Base-by-base conservation (phyloP, 2,329 filamentous ascomycete genomes). In the Macrophomina phaseolina region DNA sequence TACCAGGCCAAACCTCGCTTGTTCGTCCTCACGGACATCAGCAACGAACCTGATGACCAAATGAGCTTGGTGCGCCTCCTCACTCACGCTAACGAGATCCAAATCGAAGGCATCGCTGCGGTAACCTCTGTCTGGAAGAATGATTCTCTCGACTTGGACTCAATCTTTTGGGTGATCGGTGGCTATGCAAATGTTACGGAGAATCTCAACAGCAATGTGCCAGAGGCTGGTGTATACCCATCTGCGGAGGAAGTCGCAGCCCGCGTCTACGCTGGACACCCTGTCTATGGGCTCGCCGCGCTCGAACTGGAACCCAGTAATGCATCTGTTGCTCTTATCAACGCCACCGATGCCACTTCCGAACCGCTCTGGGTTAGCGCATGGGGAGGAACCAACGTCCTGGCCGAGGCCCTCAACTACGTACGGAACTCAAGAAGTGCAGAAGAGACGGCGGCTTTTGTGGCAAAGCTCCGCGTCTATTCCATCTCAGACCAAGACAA, bases 401-500 rank as follows among this genome's bases (percentile, higher is more conserved):
- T 86, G 1, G 84, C 83, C 1, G 80, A 84, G 68, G 83, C 80
- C 2, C 76, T 86, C 4, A 70, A 78, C 40, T 71, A 80, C 18
- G 75, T 82, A 32, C 71, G 72, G 5, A 61, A 68, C 1, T 75
- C 69, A n/a, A 62, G 69, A 66, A 67, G 72, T 52, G 67, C 70
- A 14, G 46, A 68, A 0, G 78, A 82, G 1, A 74, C 79, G 1
- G 73, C 75, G 0, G 67, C 65, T 0, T 75, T 86, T 28, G 73
- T 78, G 1, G 69, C 74, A 2, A 82, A 81, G 68, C 72, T 87
- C 5, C 77, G 84, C 11, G 79, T 86, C 6, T 87, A 87, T 71
- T 72, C 83, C 46, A 85, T 85, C 65, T 85, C 82, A 12, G 84
- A 85, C 69, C 84, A 86, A 69, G 84, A 86, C 67, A 80, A 86